Conservation (phyloP, 768 basidiomycete genomes). For the Exsudoporus frostii region DNA sequence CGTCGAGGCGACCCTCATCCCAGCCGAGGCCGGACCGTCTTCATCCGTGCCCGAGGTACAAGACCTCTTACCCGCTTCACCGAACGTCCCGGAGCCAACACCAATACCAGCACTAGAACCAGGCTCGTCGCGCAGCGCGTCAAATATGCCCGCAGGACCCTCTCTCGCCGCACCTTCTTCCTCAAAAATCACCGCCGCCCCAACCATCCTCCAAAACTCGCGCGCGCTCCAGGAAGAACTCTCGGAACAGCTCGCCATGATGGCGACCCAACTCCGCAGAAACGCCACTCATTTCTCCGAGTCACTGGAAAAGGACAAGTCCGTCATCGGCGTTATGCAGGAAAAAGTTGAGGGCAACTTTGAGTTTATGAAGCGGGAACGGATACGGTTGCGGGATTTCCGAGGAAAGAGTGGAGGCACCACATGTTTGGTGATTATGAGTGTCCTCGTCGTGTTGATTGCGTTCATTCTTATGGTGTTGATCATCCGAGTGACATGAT, state of each 20-base stretch:
- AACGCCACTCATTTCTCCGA: conserved; percentile 80
- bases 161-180: conserved; percentile 33
- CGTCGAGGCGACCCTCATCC: conserved; percentile 21
- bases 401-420: conserved; percentile 63
- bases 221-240: conserved; percentile 69
- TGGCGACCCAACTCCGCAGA: conserved; percentile 84
- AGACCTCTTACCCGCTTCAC: conserved; percentile 41
- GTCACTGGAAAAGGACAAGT: conserved; percentile 70
- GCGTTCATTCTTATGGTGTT: conserved; percentile 72
- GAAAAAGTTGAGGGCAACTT: conserved; percentile 74
- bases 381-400: conserved; percentile 57
- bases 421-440: conserved; percentile 66
- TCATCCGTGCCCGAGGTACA: conserved; percentile 15
- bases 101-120: conserved; percentile 7
- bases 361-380: conserved; percentile 63
- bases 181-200: conserved; percentile 33
- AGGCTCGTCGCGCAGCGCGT: background rate
- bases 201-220: conserved; percentile 52
- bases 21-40: conserved; percentile 20
- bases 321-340: conserved; percentile 62
- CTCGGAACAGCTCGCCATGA: conserved; percentile 68
- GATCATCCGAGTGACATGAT: conserved; percentile 61
- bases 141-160: conserved; percentile 16
- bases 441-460: conserved; percentile 62
- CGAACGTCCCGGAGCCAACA: conserved; percentile 13